Conservation (phyloP, 2,329 filamentous ascomycete genomes). For the Pyricularia pennisetigena region DNA sequence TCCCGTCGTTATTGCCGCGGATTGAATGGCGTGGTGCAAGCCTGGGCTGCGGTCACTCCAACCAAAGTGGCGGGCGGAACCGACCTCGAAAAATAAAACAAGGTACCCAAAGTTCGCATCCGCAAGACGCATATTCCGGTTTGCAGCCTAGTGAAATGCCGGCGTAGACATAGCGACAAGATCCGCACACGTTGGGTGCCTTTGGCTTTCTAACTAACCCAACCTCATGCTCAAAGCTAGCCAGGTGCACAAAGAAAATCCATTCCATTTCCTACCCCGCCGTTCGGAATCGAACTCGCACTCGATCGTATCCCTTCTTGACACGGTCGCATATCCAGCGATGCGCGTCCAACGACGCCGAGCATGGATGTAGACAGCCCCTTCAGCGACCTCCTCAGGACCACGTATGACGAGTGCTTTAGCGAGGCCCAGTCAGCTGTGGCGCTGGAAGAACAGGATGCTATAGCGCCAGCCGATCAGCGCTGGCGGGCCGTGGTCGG, state of each 20-base stretch:
- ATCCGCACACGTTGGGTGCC: not conserved
- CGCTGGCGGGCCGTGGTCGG: constrained; percentile 2
- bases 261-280: not conserved
- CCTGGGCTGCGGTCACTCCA: not conserved
- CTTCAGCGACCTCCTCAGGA: not conserved
- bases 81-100: not conserved
- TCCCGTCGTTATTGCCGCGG: not conserved
- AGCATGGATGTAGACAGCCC: constrained; percentile 1
- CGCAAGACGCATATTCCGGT: not conserved
- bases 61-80: not conserved
- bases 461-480: not conserved
- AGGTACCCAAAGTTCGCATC: not conserved
- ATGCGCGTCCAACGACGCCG: not conserved
- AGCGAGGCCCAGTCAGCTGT: constrained; percentile 1
- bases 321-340: not conserved
- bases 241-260: not conserved
- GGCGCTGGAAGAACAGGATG: constrained; percentile 3
- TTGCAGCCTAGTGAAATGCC: not conserved
- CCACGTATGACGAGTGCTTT: constrained; percentile 5
- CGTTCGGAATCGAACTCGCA: not conserved
- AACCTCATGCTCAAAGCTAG: not conserved
- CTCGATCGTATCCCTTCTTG: not conserved
- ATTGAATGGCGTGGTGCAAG: not conserved
- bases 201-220: not conserved
- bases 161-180: not conserved